phyloP scores from a whole-genome alignment of 768 basidiomycete genomes.

The Hericium coralloides region DNA sequence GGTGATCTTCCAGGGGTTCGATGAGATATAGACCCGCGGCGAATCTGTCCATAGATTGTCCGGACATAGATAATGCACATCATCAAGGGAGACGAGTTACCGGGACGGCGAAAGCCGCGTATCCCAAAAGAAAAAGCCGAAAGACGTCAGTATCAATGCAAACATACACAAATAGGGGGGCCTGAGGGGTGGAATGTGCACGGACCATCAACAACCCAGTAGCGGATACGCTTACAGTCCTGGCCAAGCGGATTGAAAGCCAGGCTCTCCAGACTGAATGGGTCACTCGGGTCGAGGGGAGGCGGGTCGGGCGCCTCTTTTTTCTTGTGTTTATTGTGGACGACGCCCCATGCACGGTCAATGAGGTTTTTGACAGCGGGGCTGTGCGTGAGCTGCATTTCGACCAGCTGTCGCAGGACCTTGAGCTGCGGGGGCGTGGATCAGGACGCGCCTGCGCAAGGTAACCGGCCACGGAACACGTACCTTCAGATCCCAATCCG shows the following conservation, averaged over 20 bases:
- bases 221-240: constrained; percentile 67
- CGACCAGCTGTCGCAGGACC: constrained; percentile 77
- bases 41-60: constrained; percentile 45
- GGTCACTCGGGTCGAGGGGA: constrained; percentile 45
- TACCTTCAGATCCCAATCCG: constrained; percentile 81
- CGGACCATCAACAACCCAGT: constrained; percentile 87
- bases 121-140: constrained; percentile 34
- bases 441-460: constrained; percentile 15
- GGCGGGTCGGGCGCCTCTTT: constrained; percentile 48
- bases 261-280: constrained; percentile 57
- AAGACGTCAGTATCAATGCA: constrained; percentile 32
- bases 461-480: constrained; percentile 22
- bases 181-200: constrained; percentile 32
- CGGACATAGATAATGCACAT: constrained; percentile 9
- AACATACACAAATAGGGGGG: constrained; percentile 63
- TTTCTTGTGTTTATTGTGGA: constrained; percentile 80
- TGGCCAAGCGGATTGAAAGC: constrained; percentile 69
- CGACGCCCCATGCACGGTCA: constrained; percentile 83
- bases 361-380: constrained; percentile 60
- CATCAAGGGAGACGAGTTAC: constrained; percentile 17
- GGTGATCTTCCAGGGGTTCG: constrained; percentile 86
- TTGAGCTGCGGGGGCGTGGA: constrained; percentile 45
- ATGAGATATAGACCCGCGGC: constrained; percentile 73
- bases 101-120: constrained; percentile 27
- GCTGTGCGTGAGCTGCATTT: constrained; percentile 69